Conservation (phyloP, 2,329 filamentous ascomycete genomes). For the Cercospora berteroae region DNA sequence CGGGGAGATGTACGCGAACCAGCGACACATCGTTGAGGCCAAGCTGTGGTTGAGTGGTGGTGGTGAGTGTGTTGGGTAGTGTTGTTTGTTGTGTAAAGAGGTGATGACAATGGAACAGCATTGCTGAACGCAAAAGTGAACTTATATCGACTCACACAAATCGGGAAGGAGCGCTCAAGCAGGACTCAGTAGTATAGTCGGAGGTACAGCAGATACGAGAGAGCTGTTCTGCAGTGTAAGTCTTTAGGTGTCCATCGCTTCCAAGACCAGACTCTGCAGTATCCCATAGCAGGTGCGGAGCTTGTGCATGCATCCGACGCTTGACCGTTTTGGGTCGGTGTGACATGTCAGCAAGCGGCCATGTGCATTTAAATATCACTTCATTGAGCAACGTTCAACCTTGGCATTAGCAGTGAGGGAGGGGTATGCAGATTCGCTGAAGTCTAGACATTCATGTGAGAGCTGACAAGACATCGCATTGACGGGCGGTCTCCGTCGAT, state of each 20-base stretch:
- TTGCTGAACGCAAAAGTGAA: not conserved
- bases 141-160: not conserved
- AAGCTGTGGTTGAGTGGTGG: not conserved
- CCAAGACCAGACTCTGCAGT: not conserved
- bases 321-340: not conserved
- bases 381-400: not conserved
- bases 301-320: conserved; percentile 2
- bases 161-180: not conserved
- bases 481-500: not conserved
- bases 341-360: not conserved
- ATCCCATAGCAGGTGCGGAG: not conserved
- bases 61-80: not conserved
- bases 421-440: not conserved
- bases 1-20: conserved; percentile 56
- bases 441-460: not conserved
- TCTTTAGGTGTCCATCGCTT: not conserved
- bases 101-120: not conserved
- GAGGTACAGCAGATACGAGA: not conserved
- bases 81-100: not conserved
- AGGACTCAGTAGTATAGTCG: not conserved
- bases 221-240: not conserved
- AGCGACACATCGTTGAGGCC: conserved; percentile 38
- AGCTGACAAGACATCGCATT: not conserved
- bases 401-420: not conserved
- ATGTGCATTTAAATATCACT: not conserved